Evolutionary conservation across 2,329 filamentous ascomycete genomes (phyloP), one percentile per base, ranked within the genome.

Genomic region (Fusarium sterilihyphosum): DNA sequence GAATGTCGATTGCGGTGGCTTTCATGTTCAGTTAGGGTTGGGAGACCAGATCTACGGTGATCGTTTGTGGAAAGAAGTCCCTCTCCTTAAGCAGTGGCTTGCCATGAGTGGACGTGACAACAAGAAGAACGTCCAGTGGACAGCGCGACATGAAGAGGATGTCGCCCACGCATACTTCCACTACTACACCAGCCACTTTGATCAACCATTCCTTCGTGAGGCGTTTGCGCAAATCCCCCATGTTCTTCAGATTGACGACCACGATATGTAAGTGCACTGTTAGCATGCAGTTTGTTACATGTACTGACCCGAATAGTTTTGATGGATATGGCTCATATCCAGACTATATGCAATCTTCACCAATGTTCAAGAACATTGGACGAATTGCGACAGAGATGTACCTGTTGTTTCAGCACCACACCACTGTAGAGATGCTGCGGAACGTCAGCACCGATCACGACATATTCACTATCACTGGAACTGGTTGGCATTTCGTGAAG

Each of bases 401-500:
- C 81, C 88, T 99, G 41, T 89, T 99, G 13, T 99, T 99, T 87
- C 96, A 99, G 81, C 96, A 99, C 80, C 96, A 99, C 82, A 98
- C 96, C 0, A 98, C 96, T 0, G 88, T 97, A 7, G 96, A 98
- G 80, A 93, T 98, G 47, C 90, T 99, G 65, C 93, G 95, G 60
- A 96, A 97, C 77, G 92, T 97, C 66, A 93, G 89, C 79, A 93
- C 94, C 53, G 96, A 99, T 79, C 88, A 92, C 54, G 96, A 99
- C 78, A 90, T 99, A 11, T 99, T 99, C 84, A 98, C 96, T 3
- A 92, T 99, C 63, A 98, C 96, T 0, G 96, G 96, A n/a, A 93
- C 93, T 26, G 96, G 96, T 13, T 99, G 96, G 96, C 96, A 99
- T 83, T 99, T 98, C 82, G 91, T 99, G 83, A 99, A 99, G 83